Percentiles rank a stretch among this genome's conserved stretches.
Evolutionary conservation across 1,139 yeast species (phyloP).

Genomic region (Petasospora rhodanensis): DNA sequence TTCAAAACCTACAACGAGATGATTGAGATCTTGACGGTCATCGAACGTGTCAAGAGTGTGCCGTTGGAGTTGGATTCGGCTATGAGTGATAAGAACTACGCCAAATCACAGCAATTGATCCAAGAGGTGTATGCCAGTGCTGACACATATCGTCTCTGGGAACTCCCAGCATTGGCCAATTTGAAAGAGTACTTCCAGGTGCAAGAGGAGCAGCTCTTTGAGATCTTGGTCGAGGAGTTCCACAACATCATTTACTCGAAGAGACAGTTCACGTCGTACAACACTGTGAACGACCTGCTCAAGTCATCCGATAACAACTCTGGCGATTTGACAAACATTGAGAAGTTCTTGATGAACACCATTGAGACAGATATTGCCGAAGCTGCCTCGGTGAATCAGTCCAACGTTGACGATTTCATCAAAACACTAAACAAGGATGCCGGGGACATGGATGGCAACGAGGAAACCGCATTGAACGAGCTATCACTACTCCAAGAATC

Average conservation of each 20-base stretch:
- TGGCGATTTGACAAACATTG: no score
- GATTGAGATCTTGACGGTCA: constrained; percentile 67
- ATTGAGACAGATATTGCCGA: constrained; percentile 56
- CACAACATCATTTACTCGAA: constrained; percentile 70
- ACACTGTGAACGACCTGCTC: constrained; percentile 12
- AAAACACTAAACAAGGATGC: constrained; percentile 10
- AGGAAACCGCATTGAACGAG: constrained; percentile 4
- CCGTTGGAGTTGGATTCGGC: constrained; percentile 64
- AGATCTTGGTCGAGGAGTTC: constrained; percentile 71
- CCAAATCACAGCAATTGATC: constrained; percentile 62
- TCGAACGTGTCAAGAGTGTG: constrained; percentile 54
- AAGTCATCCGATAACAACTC: constrained; percentile 30
- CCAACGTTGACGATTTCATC: constrained; percentile 42
- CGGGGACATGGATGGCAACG: constrained; percentile 6
- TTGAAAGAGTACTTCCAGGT: constrained; percentile 54
- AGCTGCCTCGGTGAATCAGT: constrained; percentile 36
- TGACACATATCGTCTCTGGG: constrained; percentile 57
- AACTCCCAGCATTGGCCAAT: constrained; percentile 55
- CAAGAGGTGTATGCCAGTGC: constrained; percentile 53
- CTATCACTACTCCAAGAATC: constrained; percentile 28
- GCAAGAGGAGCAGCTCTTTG: constrained; percentile 65
- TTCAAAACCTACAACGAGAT: constrained; percentile 62
- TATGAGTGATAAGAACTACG: constrained; percentile 63
- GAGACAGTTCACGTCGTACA: constrained; percentile 20
- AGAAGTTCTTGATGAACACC: constrained; percentile 50